Percentiles rank a stretch among this genome's conserved stretches.
Evolutionary conservation across 345 rosid genomes (phyloP).

Genomic region (Gossypium sturtianum): DNA sequence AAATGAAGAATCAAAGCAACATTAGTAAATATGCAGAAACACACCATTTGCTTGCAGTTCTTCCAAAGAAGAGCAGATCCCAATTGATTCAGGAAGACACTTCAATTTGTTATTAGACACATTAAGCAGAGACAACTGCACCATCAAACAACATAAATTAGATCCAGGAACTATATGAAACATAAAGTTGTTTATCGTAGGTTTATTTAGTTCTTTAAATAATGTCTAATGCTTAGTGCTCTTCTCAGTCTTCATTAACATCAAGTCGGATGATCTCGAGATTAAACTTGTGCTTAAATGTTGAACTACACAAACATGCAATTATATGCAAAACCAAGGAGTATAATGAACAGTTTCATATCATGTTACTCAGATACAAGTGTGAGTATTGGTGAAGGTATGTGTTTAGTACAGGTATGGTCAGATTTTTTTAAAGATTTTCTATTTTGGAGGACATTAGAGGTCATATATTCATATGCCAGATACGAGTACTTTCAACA

Average conservation of each 20-base stretch:
- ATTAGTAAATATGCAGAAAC: neutral
- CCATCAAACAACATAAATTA: conserved; percentile 18
- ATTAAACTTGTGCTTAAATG: neutral
- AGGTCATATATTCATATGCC: neutral
- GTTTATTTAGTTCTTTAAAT: neutral
- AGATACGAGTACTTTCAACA: neutral
- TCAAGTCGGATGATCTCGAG: neutral
- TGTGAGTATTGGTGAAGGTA: neutral
- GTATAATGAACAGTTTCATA: neutral
- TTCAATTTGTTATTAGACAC: conserved; percentile 82
- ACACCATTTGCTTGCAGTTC: conserved; percentile 88
- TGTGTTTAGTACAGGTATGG: neutral
- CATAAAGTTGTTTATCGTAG: neutral
- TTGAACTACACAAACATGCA: neutral
- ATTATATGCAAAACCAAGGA: neutral
- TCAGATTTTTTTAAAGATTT: too few species aligned
- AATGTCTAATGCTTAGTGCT: neutral
- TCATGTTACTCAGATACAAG: neutral
- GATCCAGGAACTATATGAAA: conserved; percentile 4
- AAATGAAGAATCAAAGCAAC: neutral
- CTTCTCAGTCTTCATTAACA: neutral
- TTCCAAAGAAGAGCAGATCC: conserved; percentile 92
- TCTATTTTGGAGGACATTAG: neutral
- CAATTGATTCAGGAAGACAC: conserved; percentile 92
- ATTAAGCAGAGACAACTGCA: conserved; percentile 85